These are phyloP conservation scores for Lantana camara DNA, from an alignment of 257 asterid species.

Conservation along the genomic window DNA sequence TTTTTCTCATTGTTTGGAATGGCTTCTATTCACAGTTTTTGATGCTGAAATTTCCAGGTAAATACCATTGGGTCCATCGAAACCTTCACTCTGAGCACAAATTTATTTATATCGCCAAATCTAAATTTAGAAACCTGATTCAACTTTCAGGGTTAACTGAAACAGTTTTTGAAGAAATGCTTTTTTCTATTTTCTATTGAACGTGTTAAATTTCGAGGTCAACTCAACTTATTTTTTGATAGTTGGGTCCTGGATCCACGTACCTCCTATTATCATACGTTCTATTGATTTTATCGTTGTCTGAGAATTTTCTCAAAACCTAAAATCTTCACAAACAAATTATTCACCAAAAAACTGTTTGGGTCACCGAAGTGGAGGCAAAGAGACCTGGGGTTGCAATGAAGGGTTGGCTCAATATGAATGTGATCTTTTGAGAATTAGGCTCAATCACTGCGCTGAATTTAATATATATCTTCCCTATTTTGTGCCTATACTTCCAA, in stretches of 20 bases:
- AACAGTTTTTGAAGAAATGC: neutral
- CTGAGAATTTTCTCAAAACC: slow-evolving; percentile 9
- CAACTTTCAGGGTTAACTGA: slow-evolving; percentile 19
- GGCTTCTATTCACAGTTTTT: slow-evolving; percentile 98
- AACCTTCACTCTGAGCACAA: slow-evolving; percentile 18
- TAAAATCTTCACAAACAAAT: neutral
- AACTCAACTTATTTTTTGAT: too few species aligned
- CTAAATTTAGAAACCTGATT: slow-evolving; percentile 11
- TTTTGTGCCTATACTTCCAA: slow-evolving; percentile 11
- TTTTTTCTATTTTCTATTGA: neutral
- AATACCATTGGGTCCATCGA: too few species aligned
- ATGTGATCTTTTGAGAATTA: slow-evolving; percentile 14
- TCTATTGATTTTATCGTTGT: neutral
- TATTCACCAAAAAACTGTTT: slow-evolving; percentile 2
- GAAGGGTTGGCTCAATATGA: slow-evolving; percentile 2
- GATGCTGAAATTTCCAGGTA: slow-evolving; percentile 98
- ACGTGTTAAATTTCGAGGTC: too few species aligned
- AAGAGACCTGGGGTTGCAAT: neutral
- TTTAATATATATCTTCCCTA: slow-evolving; percentile 16
- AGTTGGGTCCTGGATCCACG: neutral
- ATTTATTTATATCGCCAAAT: slow-evolving; percentile 15
- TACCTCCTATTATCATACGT: neutral
- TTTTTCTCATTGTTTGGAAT: slow-evolving; percentile 97
- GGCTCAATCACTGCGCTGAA: neutral
- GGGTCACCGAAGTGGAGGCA: neutral